Evolutionary conservation across 108 stramenopile species (phyloP).

Genomic region (Cyclotella baltica): DNA sequence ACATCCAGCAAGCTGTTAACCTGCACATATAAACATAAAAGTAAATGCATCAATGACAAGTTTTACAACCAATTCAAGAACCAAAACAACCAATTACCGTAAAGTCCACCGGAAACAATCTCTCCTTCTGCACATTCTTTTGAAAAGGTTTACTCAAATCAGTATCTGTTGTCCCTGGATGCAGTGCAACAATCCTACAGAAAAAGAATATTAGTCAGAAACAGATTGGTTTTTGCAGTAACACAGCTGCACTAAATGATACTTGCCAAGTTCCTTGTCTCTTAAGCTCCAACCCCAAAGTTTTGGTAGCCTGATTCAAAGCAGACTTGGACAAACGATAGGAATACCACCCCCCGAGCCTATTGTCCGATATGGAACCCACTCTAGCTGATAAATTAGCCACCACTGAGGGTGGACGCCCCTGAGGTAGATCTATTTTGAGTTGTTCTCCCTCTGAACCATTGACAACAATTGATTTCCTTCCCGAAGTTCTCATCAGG

Average conservation of each 20-base stretch:
- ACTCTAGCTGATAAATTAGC: slow-evolving; percentile 91
- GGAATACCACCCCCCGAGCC: slow-evolving; percentile 92
- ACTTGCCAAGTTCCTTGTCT: slow-evolving; percentile 61
- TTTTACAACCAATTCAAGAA: background rate
- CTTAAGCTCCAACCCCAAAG: slow-evolving; percentile 81
- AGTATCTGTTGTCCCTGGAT: slow-evolving; percentile 95
- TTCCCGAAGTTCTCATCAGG: slow-evolving; percentile 56
- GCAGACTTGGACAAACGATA: slow-evolving; percentile 93
- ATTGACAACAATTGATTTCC: background rate
- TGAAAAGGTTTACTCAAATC: slow-evolving; percentile 92
- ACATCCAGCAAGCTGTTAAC: slow-evolving; percentile 30
- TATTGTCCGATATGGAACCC: slow-evolving; percentile 91
- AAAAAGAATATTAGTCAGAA: background rate
- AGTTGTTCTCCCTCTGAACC: background rate
- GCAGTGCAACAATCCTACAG: slow-evolving; percentile 66
- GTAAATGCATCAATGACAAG: background rate
- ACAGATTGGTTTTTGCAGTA: no score
- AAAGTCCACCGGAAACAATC: slow-evolving; percentile 76
- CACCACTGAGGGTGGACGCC: slow-evolving; percentile 63
- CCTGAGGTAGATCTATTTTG: slow-evolving; percentile 16
- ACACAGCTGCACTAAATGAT: no score
- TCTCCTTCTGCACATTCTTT: slow-evolving; percentile 75
- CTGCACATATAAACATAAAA: background rate
- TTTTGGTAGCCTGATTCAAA: slow-evolving; percentile 87
- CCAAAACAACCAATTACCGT: slow-evolving; percentile 15